Base-by-base conservation (phyloP, 1,284 basidiomycete species). In the Malassezia caprae region DNA sequence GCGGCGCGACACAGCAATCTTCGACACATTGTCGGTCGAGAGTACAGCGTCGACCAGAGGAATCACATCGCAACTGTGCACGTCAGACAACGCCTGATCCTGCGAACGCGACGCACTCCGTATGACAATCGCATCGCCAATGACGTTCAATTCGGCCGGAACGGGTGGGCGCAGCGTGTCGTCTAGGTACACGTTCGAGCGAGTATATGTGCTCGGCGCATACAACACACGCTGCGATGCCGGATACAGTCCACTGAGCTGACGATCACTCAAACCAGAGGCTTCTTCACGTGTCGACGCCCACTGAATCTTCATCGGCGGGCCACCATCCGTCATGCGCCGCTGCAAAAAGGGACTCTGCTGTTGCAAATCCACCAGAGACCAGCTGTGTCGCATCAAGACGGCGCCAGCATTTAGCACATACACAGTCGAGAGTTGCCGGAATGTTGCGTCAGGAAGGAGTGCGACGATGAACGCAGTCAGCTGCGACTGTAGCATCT, bases 11-110 rank as follows among this genome's bases (percentile, higher is more conserved):
- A 48, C 15, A 17, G 31, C 21, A 26, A 48, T 24, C 8, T 31
- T 23, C 21, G 46, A 48, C 5, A 48, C 46, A 11, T 48, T 28
- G 13, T 48, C 46, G 1, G 46, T 24, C 8, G 10, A 21, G 37
- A 53, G n/a, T 1, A n/a, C n/a, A 15, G 47, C 27, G 31, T 48
- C 51, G 6, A 13, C 17, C 31, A 53, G 45, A 8, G 45, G 35
- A 21, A 53, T 21, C 8, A 53, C 23, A 19, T 53, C 51, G 28
- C 44, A 53, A 15, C 37, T 42, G 17, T 34, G 19, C 26, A 27
- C 48, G 19, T 39, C 37, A 3, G 37, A 15, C 8, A 39, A 1
- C n/a, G 44, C 4, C 30, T 19, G 30, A 39, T 39, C 37, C 8
- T 12, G 19, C 8, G 37, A 39, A 7, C 34, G 34, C 19, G n/a